Evolutionary conservation across 371 early-diverging fungal species (phyloP).

Genomic region (Choanephora cucurbitarum): DNA sequence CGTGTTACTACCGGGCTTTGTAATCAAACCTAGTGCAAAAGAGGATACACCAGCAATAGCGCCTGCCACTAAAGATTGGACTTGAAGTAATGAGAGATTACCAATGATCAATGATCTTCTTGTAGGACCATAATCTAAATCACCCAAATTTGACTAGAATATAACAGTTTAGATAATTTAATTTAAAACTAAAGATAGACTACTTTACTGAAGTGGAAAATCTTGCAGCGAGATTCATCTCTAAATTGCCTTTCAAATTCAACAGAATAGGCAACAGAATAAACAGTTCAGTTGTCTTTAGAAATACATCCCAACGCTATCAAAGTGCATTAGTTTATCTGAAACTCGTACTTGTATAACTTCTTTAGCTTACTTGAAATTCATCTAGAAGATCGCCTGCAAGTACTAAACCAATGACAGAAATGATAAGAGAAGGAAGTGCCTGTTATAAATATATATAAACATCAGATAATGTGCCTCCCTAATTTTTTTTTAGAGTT

Average conservation of each 20-base stretch:
- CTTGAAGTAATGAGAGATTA: conserved; percentile 68
- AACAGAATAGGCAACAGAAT: conserved; percentile 83
- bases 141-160: conserved; percentile 72
- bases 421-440: conserved; percentile 70
- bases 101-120: conserved; percentile 60
- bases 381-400: conserved; percentile 72
- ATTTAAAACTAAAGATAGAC: too few species aligned
- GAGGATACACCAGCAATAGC: conserved; percentile 70
- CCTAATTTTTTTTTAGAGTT: neutral
- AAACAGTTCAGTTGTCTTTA: conserved; percentile 71
- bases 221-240: conserved; percentile 85
- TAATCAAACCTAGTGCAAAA: conserved; percentile 60
- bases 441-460: conserved; percentile 44
- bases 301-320: conserved; percentile 72
- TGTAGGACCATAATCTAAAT: conserved; percentile 54
- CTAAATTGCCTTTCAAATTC: conserved; percentile 87
- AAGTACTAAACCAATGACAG: conserved; percentile 70
- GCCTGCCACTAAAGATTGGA: conserved; percentile 73
- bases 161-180: too few species aligned
- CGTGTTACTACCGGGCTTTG: conserved; percentile 52
- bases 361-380: conserved; percentile 52
- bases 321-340: conserved; percentile 38
- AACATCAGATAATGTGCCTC: too few species aligned
- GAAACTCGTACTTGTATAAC: conserved; percentile 50
- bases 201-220: conserved; percentile 71